These are phyloP conservation scores for Parathielavia appendiculata DNA, from an alignment of 495 filamentous ascomycete species.

Conservation along the genomic window DNA sequence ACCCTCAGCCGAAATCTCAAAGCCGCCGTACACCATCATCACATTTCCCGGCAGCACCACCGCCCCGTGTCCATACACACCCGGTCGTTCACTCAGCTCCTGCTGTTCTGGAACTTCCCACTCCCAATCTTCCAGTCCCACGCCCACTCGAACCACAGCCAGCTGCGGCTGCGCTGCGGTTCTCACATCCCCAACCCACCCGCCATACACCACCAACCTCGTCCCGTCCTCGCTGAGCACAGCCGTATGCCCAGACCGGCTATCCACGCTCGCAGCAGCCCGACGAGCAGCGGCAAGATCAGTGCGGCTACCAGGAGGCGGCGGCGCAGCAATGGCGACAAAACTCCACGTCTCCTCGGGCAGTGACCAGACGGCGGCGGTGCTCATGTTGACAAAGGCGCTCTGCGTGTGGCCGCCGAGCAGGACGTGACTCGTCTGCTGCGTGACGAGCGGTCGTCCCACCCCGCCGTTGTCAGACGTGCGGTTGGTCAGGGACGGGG, in stretches of 20 bases:
- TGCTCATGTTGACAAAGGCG: slow-evolving; percentile 91
- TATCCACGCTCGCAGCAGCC: slow-evolving; percentile 49
- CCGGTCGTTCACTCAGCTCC: slow-evolving; percentile 42
- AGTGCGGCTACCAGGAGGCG: slow-evolving; percentile 1
- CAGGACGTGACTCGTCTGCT: slow-evolving; percentile 71
- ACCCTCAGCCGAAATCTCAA: slow-evolving; percentile 47
- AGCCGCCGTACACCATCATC: slow-evolving; percentile 86
- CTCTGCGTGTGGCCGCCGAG: slow-evolving; percentile 77
- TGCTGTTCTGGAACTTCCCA: slow-evolving; percentile 61
- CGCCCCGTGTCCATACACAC: slow-evolving; percentile 82
- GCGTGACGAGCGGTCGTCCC: slow-evolving; percentile 43
- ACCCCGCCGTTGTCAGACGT: slow-evolving; percentile 39
- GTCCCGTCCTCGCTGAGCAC: slow-evolving; percentile 71
- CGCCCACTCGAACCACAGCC: slow-evolving; percentile 65
- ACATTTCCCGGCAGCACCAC: slow-evolving; percentile 77
- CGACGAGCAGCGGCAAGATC: slow-evolving; percentile 2
- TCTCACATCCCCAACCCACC: slow-evolving; percentile 79
- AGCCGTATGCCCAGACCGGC: slow-evolving; percentile 80
- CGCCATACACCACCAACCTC: slow-evolving; percentile 71
- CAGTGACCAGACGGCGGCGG: slow-evolving; percentile 78
- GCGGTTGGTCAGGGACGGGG: slow-evolving; percentile 51
- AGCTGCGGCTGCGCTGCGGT: slow-evolving; percentile 76
- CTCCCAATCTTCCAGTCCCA: slow-evolving; percentile 67
- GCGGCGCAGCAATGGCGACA: slow-evolving; percentile 53
- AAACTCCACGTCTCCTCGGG: slow-evolving; percentile 86